phyloP scores from a whole-genome alignment of 179 eudicot genomes.

The Pouteria campechiana region DNA sequence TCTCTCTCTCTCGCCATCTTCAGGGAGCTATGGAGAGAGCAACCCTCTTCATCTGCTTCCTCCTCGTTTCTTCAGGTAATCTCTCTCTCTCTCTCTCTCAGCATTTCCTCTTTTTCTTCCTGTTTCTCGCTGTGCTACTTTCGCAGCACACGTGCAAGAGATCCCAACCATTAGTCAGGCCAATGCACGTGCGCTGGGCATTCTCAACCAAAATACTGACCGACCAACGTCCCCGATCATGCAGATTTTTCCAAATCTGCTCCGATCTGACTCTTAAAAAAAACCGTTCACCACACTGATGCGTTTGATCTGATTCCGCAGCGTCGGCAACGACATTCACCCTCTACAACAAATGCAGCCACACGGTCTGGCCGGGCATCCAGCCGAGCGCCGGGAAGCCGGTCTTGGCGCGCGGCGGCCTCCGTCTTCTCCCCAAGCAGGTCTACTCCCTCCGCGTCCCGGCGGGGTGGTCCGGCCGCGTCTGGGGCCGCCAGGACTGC shows the following conservation, averaged over 20 bases:
- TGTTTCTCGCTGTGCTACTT: background rate
- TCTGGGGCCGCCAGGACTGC: slow-evolving; percentile 95
- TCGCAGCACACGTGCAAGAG: too few species aligned
- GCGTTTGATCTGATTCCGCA: background rate
- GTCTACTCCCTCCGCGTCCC: slow-evolving; percentile 47
- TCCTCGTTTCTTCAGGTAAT: too few species aligned
- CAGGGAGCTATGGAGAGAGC: too few species aligned
- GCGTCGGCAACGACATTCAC: slow-evolving; percentile 54
- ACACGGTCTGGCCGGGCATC: slow-evolving; percentile 91
- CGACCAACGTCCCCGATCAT: too few species aligned
- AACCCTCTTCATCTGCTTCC: too few species aligned
- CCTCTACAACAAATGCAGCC: slow-evolving; percentile 55
- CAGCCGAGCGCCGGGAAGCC: slow-evolving; percentile 75
- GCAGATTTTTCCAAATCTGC: background rate
- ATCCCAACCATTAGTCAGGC: too few species aligned
- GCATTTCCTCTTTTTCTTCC: background rate
- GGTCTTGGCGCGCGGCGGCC: slow-evolving; percentile 74
- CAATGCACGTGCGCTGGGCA: too few species aligned
- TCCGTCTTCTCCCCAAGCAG: slow-evolving; percentile 47
- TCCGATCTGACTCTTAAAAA: background rate
- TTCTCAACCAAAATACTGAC: too few species aligned
- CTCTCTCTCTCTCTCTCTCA: background rate
- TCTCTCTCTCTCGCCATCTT: too few species aligned
- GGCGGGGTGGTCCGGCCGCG: slow-evolving; percentile 72
- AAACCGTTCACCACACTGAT: background rate